Evolutionary conservation across 176 grass and related monocot species (phyloP), one percentile per base, ranked within the genome.

Genomic region (Guadua angustifolia): DNA sequence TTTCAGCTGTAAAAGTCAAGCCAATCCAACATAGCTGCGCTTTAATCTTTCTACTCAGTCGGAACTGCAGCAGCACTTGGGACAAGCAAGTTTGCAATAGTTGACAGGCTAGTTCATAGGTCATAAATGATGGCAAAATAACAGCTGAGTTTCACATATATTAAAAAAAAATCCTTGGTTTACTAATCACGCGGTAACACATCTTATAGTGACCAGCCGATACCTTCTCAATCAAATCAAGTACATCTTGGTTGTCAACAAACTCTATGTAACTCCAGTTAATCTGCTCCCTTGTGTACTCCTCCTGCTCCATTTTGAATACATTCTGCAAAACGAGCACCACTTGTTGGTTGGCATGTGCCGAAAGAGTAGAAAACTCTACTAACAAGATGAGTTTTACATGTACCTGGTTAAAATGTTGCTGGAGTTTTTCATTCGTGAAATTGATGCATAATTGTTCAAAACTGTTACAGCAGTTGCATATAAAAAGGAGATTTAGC

Each of bases 201-300:
- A 56, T 67, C 15, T 22, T 17, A 43, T 33, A 59, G 29, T 50
- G 40, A 85, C 51, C 17, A 68, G 46, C 19, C 36, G 78, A 47
- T 92, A 94, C 94, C 92, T 91, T 97, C 79, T 97, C 92, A 87
- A 97, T 97, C 76, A 97, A 83, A 86, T 97, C 94, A 82, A 97
- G 88, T 51, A 94, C 92, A 85, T 97, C 94, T 90, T 97, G 94
- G 80, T 97, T 97, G 81, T 97, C 94, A 84, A 92, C 92, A 91
- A 97, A 97, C 74, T 97, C 94, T 78, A 97, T 97, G 85, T 97
- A 97, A 73, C 94, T 97, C 94, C 94, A 97, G 73, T 94, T 84
- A 80, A 97, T 97, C 80, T 97, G 85, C 83, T 97, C 94, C 43
- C 91, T 94, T 71, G 92, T 94, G 64, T 97, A 97, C 81, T 97